phyloP scores from a whole-genome alignment of 345 rosid genomes.

The Syzygium oleosum region DNA sequence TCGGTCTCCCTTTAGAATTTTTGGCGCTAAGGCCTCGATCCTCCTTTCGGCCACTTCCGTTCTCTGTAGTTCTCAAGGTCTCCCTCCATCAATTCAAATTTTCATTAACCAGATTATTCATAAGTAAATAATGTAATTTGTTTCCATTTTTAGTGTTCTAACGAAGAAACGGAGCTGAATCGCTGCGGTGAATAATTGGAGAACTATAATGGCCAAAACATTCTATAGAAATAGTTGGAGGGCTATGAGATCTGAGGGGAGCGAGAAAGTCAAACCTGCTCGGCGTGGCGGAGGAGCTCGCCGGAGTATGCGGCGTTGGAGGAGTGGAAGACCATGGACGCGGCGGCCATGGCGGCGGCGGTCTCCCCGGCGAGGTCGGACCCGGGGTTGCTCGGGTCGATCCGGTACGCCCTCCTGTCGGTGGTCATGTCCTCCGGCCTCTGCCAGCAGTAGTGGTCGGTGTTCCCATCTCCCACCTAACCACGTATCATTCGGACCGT shows the following conservation, averaged over 20 bases:
- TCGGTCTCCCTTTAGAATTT: neutral
- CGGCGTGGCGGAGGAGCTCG: slow-evolving; percentile 73
- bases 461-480: slow-evolving; percentile 96
- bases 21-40: neutral
- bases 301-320: slow-evolving; percentile 61
- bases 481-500: neutral
- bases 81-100: neutral
- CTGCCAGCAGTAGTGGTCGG: slow-evolving; percentile 99
- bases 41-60: neutral
- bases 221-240: neutral
- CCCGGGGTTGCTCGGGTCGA: slow-evolving; percentile 91
- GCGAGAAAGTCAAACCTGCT: slow-evolving; percentile 36
- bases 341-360: slow-evolving; percentile 99
- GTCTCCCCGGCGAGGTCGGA: slow-evolving; percentile 99
- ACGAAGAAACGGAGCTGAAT: neutral
- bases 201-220: neutral
- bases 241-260: neutral
- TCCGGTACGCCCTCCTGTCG: slow-evolving; percentile 79
- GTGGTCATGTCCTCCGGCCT: slow-evolving; percentile 99
- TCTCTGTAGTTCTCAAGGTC: neutral
- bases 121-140: neutral
- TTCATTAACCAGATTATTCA: neutral
- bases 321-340: slow-evolving; percentile 83
- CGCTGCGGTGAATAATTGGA: neutral
- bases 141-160: neutral